phyloP scores from a whole-genome alignment of 148 eudicot species.

The Oxyria digyna region DNA sequence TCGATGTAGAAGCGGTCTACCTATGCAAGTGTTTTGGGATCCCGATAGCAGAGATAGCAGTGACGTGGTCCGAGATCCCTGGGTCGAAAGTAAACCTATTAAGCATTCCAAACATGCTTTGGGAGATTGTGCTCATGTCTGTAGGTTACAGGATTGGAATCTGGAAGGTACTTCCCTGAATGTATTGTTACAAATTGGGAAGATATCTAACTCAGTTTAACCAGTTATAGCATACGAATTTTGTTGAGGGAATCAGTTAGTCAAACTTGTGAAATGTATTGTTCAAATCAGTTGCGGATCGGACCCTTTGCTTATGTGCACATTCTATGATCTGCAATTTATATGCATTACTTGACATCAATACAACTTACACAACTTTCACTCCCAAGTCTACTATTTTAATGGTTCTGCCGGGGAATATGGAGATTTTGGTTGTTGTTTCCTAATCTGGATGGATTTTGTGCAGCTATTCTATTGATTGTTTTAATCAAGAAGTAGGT shows the following conservation, averaged over 20 bases:
- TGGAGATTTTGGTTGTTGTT: too few species aligned
- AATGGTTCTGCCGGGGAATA: too few species aligned
- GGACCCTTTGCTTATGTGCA: too few species aligned
- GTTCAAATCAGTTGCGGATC: too few species aligned
- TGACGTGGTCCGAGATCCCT: conserved; percentile 91
- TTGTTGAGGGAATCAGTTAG: neutral
- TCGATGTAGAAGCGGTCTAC: conserved; percentile 85
- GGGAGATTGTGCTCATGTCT: conserved; percentile 90
- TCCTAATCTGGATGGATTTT: too few species aligned
- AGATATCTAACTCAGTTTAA: neutral
- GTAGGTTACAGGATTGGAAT: conserved; percentile 78
- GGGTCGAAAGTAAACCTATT: conserved; percentile 84
- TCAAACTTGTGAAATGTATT: too few species aligned
- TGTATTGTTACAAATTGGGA: neutral
- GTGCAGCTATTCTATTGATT: too few species aligned
- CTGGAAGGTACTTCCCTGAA: conserved; percentile 49
- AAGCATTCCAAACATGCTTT: conserved; percentile 95
- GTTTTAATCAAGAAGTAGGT: too few species aligned
- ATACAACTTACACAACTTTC: too few species aligned
- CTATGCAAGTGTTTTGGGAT: conserved; percentile 69
- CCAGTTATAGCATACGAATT: neutral
- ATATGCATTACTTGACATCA: neutral
- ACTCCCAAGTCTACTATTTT: too few species aligned
- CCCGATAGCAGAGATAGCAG: conserved; percentile 68
- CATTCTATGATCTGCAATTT: too few species aligned